phyloP scores from a whole-genome alignment of 2,329 filamentous ascomycete species.

The Aspergillus tamarii region DNA sequence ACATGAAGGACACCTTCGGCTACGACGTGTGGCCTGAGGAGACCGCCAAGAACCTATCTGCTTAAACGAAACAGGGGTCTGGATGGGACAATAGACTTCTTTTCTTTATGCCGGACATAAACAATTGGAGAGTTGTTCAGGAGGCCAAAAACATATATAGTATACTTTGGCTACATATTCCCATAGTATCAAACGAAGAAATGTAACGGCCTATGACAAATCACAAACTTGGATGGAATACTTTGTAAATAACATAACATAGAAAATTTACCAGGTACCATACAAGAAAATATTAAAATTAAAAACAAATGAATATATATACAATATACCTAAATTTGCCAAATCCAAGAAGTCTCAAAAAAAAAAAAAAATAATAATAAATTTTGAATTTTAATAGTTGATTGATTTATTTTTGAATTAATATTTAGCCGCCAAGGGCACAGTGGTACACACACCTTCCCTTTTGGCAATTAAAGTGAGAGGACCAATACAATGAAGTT shows the following conservation, averaged over 20 bases:
- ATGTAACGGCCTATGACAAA: not conserved
- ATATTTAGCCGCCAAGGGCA: not conserved
- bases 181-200: slow-evolving; percentile 3
- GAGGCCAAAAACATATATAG: slow-evolving; percentile 5
- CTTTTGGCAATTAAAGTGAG: not conserved
- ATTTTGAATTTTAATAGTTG: not conserved
- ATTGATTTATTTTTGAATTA: not conserved
- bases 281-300: not conserved
- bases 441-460: not conserved
- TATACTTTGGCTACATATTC: not conserved
- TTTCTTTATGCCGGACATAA: slow-evolving; percentile 26
- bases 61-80: slow-evolving; percentile 17
- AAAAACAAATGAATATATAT: not conserved
- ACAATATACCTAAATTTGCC: no score
- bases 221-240: not conserved
- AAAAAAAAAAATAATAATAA: no score
- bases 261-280: slow-evolving; percentile 1
- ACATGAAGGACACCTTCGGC: slow-evolving; percentile 81
- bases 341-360: not conserved
- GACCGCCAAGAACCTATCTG: slow-evolving; percentile 39
- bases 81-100: slow-evolving; percentile 6
- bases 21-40: slow-evolving; percentile 72
- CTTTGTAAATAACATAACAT: not conserved
- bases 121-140: slow-evolving; percentile 6
- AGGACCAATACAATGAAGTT: slow-evolving; percentile 1